Evolutionary conservation across 1,284 basidiomycete species (phyloP).

Genomic region (Hymenochaete sp.): DNA sequence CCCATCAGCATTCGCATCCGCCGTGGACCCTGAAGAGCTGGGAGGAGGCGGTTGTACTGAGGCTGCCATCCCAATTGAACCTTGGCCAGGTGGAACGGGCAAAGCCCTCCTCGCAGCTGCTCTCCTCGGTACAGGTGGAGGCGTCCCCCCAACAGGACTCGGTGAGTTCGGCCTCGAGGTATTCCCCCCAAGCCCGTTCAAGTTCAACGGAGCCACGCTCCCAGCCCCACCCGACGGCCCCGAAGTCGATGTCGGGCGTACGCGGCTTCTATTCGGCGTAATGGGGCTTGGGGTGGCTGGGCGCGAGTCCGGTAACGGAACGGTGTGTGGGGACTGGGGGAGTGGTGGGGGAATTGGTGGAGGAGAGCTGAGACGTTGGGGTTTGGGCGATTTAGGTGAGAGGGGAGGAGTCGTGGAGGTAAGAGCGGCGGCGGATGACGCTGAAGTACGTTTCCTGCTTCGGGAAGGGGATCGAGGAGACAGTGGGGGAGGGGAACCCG

Average conservation of each 20-base stretch:
- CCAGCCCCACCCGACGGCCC: slow-evolving; percentile 15
- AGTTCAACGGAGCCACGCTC: slow-evolving; percentile 5
- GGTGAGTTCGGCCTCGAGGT: slow-evolving; percentile 26
- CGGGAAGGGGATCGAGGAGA: slow-evolving; percentile 6
- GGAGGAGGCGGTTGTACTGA: too few species aligned
- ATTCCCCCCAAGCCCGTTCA: slow-evolving; percentile 8
- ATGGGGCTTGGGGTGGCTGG: slow-evolving; percentile 26
- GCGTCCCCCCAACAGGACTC: slow-evolving; percentile 22
- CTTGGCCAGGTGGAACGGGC: slow-evolving; percentile 22
- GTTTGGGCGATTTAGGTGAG: background rate
- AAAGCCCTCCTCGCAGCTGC: slow-evolving; percentile 36
- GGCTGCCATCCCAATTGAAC: too few species aligned
- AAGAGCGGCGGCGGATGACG: background rate
- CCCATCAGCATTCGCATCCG: background rate
- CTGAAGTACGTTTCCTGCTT: too few species aligned
- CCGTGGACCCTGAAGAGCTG: too few species aligned
- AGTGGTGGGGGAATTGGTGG: too few species aligned
- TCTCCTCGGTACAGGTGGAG: slow-evolving; percentile 49
- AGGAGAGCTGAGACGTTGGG: slow-evolving; percentile 14
- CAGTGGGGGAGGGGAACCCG: background rate
- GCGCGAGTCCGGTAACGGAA: slow-evolving; percentile 40
- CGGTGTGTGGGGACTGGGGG: slow-evolving; percentile 20
- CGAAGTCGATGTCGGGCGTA: slow-evolving; percentile 18
- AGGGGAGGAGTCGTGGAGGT: slow-evolving; percentile 7
- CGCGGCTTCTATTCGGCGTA: slow-evolving; percentile 5